Percentiles rank a stretch among this genome's conserved stretches.
phyloP scores from a whole-genome alignment of 2,329 filamentous ascomycete genomes.

The Botrytis deweyae region DNA sequence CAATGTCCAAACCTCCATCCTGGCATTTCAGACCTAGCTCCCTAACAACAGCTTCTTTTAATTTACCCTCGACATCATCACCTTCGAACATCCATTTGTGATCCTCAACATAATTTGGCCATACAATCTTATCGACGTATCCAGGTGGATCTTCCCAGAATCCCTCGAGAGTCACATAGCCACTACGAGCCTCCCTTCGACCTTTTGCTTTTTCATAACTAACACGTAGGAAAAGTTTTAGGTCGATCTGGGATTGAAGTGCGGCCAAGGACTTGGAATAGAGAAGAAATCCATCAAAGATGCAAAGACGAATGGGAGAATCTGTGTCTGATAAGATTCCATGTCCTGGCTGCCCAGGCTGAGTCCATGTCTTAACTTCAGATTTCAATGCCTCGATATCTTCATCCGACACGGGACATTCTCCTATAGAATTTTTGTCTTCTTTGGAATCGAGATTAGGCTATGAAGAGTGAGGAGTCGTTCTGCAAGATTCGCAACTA shows the following conservation, averaged over 20 bases:
- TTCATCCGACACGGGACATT: conserved; percentile 51
- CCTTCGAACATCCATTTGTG: conserved; percentile 77
- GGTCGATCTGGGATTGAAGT: conserved; percentile 62
- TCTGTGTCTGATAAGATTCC: conserved; percentile 34
- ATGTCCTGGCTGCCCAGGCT: conserved; percentile 47
- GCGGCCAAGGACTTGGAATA: conserved; percentile 58
- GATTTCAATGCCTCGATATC: conserved; percentile 49
- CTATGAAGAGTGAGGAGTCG: conserved; percentile 39
- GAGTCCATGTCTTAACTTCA: conserved; percentile 50
- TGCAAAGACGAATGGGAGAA: conserved; percentile 51
- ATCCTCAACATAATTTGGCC: conserved; percentile 86
- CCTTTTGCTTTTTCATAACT: conserved; percentile 62
- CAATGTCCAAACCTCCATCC: conserved; percentile 49
- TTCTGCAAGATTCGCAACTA: conserved; percentile 29
- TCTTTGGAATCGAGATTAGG: conserved; percentile 55
- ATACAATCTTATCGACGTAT: conserved; percentile 92
- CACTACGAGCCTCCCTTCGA: conserved; percentile 66
- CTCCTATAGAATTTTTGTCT: conserved; percentile 61
- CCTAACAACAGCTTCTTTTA: conserved; percentile 49
- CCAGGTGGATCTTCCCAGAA: conserved; percentile 95
- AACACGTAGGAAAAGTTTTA: conserved; percentile 76
- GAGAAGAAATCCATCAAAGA: conserved; percentile 88
- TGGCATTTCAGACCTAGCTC: conserved; percentile 51
- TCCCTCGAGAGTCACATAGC: conserved; percentile 80
- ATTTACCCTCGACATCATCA: conserved; percentile 59